phyloP scores from a whole-genome alignment of 2,329 filamentous ascomycete species.

The Penicillium sp. region DNA sequence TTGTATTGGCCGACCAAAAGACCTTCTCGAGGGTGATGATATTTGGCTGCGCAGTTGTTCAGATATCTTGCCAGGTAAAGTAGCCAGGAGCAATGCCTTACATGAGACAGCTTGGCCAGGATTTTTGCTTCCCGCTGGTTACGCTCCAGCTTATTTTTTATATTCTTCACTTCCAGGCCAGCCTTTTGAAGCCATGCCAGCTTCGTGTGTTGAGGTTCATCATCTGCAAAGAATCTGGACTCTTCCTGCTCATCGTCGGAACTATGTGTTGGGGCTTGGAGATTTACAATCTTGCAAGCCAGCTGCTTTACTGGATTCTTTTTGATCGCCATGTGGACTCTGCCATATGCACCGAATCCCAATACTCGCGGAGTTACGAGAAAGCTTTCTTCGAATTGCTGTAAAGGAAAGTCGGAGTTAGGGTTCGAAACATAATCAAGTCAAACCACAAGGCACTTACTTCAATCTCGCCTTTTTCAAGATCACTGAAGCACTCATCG shows the following conservation, averaged over 20 bases:
- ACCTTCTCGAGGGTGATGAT: conserved; percentile 63
- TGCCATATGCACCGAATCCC: conserved; percentile 48
- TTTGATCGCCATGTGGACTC: conserved; percentile 49
- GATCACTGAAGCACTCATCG: conserved; percentile 25
- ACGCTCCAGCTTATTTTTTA: conserved; percentile 20
- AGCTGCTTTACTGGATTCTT: conserved; percentile 39
- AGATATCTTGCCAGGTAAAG: neutral
- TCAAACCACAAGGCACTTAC: conserved; percentile 24
- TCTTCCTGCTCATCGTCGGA: conserved; percentile 7
- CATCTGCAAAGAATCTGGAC: conserved; percentile 15
- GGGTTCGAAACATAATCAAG: neutral
- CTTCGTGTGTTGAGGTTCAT: neutral
- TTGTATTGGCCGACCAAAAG: conserved; percentile 55
- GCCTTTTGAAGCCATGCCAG: neutral
- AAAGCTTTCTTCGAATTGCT: conserved; percentile 42
- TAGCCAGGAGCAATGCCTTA: conserved; percentile 23
- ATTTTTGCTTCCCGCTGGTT: conserved; percentile 50
- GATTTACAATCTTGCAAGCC: conserved; percentile 52
- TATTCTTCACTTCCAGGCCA: conserved; percentile 29
- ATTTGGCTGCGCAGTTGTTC: conserved; percentile 53
- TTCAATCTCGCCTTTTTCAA: conserved; percentile 41
- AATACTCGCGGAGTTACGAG: conserved; percentile 44
- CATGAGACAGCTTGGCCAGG: conserved; percentile 58
- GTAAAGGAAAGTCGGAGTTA: neutral
- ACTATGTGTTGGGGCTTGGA: conserved; percentile 31